Evolutionary conservation across 208 protist genomes (phyloP).

Genomic region (Trypanosoma grayi): DNA sequence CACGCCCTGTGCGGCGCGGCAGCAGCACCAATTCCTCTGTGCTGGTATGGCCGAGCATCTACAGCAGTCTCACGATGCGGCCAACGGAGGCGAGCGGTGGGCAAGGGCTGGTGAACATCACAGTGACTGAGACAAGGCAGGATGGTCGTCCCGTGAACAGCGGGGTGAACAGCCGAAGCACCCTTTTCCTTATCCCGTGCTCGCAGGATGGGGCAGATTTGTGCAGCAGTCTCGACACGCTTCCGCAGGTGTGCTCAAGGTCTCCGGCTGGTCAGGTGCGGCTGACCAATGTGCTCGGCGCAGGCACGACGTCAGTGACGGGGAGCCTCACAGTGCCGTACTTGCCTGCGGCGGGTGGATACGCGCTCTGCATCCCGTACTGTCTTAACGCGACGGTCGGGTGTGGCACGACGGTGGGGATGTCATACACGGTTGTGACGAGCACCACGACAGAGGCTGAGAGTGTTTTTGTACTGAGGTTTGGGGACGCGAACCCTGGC

Average conservation of each 20-base stretch:
- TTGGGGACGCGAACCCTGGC: conserved; percentile 50
- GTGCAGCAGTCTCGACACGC: conserved; percentile 38
- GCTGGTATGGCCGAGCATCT: conserved; percentile 66
- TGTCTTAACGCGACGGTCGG: conserved; percentile 33
- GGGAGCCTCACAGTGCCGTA: conserved; percentile 67
- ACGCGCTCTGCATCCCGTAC: conserved; percentile 85
- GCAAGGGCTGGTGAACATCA: conserved; percentile 51
- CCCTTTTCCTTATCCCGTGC: conserved; percentile 72
- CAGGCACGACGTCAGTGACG: conserved; percentile 1
- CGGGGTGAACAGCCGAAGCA: conserved; percentile 49
- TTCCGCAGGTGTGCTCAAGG: conserved; percentile 42
- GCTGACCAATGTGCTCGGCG: conserved; percentile 11
- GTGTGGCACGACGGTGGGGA: conserved; percentile 21
- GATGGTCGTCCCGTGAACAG: conserved; percentile 47
- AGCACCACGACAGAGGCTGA: conserved; percentile 3
- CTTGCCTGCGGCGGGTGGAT: conserved; percentile 38
- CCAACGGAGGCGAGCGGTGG: conserved; percentile 41
- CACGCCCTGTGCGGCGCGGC: conserved; percentile 39
- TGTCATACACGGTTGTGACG: conserved; percentile 66
- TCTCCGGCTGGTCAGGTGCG: conserved; percentile 19
- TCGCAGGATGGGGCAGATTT: conserved; percentile 16
- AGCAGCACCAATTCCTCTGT: conserved; percentile 18
- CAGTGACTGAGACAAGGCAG: conserved; percentile 36
- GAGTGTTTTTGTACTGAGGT: conserved; percentile 29
- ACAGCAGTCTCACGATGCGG: conserved; percentile 46